These are phyloP conservation scores for Tolypocladium sp. DNA, from an alignment of 2,329 filamentous ascomycete species.

Conservation along the genomic window DNA sequence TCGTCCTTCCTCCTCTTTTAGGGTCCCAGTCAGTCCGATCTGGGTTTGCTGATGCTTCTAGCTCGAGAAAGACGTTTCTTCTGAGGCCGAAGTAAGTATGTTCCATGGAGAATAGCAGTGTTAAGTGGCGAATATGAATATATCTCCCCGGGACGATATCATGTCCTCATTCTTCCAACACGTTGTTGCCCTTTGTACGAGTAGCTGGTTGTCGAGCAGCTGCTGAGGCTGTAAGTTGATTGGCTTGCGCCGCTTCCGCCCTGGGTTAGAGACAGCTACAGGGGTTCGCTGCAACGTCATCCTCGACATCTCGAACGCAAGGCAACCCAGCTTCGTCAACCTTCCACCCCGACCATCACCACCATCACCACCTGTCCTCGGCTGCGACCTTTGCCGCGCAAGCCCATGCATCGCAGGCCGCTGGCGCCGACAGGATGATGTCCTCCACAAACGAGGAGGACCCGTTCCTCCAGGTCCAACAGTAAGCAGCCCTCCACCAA, in stretches of 20 bases:
- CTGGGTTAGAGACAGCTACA: neutral
- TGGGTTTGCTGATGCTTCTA: no score
- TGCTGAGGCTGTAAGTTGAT: neutral
- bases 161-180: neutral
- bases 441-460: conserved; percentile 59
- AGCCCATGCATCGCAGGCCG: conserved; percentile 12
- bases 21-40: no score
- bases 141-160: no score
- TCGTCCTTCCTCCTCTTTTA: no score
- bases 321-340: neutral
- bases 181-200: neutral
- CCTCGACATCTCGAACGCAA: neutral
- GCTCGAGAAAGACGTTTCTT: no score
- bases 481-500: conserved; percentile 33
- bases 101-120: no score
- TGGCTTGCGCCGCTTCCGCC: neutral
- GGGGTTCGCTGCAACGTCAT: neutral
- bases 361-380: neutral
- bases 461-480: conserved; percentile 64
- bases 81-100: no score
- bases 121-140: no score
- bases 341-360: neutral
- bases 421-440: conserved; percentile 43
- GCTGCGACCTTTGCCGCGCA: neutral
- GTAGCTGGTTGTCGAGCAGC: neutral